phyloP scores from a whole-genome alignment of 2,329 filamentous ascomycete genomes.

The Penicillium brasilianum region DNA sequence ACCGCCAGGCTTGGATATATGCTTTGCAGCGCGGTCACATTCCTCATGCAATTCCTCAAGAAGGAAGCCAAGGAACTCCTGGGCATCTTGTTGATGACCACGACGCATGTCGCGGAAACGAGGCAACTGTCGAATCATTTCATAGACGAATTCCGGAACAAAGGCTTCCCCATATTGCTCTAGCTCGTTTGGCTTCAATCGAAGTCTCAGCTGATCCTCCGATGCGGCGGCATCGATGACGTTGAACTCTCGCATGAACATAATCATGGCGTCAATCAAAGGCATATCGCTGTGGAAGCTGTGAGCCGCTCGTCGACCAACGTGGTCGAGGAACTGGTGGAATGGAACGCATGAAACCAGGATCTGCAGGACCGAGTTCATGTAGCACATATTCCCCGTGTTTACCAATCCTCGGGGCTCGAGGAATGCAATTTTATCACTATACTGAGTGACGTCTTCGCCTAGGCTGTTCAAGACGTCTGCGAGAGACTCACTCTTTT shows the following conservation, averaged over 20 bases:
- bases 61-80: conserved; percentile 94
- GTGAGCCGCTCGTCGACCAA: conserved; percentile 80
- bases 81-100: conserved; percentile 95
- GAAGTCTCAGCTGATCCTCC: conserved; percentile 72
- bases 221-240: conserved; percentile 79
- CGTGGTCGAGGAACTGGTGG: conserved; percentile 88
- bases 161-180: conserved; percentile 91
- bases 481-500: conserved; percentile 67
- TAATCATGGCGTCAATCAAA: conserved; percentile 92
- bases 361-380: conserved; percentile 98
- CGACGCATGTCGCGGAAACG: conserved; percentile 92
- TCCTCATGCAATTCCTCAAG: conserved; percentile 93
- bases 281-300: conserved; percentile 96
- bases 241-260: conserved; percentile 93
- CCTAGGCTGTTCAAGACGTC: conserved; percentile 78
- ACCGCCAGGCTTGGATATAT: conserved; percentile 52
- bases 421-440: conserved; percentile 75
- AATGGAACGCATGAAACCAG: conserved; percentile 93
- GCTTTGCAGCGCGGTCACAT: conserved; percentile 76
- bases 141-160: conserved; percentile 92
- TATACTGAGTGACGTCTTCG: conserved; percentile 62
- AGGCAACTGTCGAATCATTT: conserved; percentile 83
- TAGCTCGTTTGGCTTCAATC: conserved; percentile 79
- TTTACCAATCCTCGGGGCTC: conserved; percentile 94
- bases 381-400: conserved; percentile 99